Evolutionary conservation across 805 yeast genomes (phyloP).

Genomic region (Pichia kluyveri): DNA sequence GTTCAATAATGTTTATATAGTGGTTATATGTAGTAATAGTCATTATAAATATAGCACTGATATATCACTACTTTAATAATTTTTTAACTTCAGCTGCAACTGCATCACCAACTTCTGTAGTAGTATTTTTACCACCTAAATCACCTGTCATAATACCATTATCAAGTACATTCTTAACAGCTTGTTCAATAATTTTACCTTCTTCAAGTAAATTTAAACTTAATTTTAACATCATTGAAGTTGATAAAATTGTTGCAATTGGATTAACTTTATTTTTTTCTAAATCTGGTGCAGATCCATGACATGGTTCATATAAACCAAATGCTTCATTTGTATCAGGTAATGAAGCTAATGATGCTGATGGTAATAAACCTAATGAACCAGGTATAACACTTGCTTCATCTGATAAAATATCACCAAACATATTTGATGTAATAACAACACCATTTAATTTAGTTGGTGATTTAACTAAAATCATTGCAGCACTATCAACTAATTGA

Average conservation of each 20-base stretch:
- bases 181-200: slow-evolving; percentile 82
- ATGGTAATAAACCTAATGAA: slow-evolving; percentile 89
- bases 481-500: slow-evolving; percentile 97
- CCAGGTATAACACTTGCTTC: slow-evolving; percentile 99
- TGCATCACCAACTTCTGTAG: slow-evolving; percentile 92
- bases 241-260: slow-evolving; percentile 87
- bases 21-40: too few species aligned
- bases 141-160: slow-evolving; percentile 86
- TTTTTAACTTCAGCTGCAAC: slow-evolving; percentile 61
- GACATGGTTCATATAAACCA: slow-evolving; percentile 97
- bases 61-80: not conserved
- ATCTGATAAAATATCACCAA: slow-evolving; percentile 96
- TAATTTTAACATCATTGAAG: slow-evolving; percentile 94
- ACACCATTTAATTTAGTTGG: slow-evolving; percentile 92
- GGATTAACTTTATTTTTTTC: slow-evolving; percentile 87
- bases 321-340: slow-evolving; percentile 93
- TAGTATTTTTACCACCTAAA: slow-evolving; percentile 73
- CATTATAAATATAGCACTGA: too few species aligned
- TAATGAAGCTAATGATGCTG: slow-evolving; percentile 93
- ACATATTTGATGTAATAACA: slow-evolving; percentile 90
- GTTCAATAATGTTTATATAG: too few species aligned
- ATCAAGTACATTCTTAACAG: slow-evolving; percentile 78
- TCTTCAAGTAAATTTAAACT: slow-evolving; percentile 77
- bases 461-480: slow-evolving; percentile 89
- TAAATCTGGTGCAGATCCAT: slow-evolving; percentile 97